A percentile compares a stretch with the other conserved stretches of the same genome.
These are phyloP conservation scores for Polytrichum commune DNA, from an alignment of 225 moss, liverwort and hornwort species.

Conservation along the genomic window DNA sequence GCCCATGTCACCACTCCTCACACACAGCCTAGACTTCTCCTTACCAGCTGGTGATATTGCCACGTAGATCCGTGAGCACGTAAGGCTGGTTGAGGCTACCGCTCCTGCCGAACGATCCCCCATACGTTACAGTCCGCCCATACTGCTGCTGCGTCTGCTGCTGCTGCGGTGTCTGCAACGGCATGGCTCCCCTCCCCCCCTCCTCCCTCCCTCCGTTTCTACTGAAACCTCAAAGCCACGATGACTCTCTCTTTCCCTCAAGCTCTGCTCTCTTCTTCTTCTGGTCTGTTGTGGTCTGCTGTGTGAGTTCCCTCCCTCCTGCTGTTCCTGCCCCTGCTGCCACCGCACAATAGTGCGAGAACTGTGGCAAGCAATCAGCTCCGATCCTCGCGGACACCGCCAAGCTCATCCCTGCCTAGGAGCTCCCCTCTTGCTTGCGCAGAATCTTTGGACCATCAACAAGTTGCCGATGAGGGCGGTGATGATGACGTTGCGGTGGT, in stretches of 20 bases:
- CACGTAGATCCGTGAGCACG: constrained; percentile 66
- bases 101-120: constrained; percentile 34
- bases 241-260: constrained; percentile 19
- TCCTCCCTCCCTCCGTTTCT: constrained; percentile 14
- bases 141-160: background rate
- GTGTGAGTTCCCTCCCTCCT: too few relatives aligned
- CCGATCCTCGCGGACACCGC: too few relatives aligned
- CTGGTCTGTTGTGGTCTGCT: too few relatives aligned
- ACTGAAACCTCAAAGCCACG: constrained; percentile 18
- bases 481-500: too few relatives aligned
- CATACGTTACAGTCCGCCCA: constrained; percentile 28
- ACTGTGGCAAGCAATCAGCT: too few relatives aligned
- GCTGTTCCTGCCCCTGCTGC: too few relatives aligned
- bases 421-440: too few relatives aligned
- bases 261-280: background rate
- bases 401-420: too few relatives aligned
- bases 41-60: constrained; percentile 66
- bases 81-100: constrained; percentile 54
- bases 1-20: background rate
- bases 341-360: too few relatives aligned
- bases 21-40: background rate
- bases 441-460: too few relatives aligned
- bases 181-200: constrained; percentile 12
- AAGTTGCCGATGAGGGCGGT: too few relatives aligned
- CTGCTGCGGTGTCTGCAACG: constrained; percentile 5